phyloP scores from a whole-genome alignment of 179 eudicot species.

The Vitellaria paradoxa region DNA sequence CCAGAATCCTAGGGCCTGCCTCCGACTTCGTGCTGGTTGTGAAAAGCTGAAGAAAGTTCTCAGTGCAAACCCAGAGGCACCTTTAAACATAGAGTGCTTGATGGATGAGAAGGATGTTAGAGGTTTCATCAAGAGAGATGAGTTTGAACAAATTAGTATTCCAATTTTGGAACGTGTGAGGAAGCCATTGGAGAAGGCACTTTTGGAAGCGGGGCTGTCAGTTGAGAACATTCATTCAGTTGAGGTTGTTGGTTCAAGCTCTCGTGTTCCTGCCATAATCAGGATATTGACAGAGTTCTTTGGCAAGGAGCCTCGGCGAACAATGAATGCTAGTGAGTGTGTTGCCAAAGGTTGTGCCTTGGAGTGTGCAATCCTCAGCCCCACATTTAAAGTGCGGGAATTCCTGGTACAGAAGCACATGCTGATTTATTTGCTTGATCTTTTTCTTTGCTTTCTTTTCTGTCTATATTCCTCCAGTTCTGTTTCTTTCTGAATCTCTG shows the following conservation, averaged over 20 bases:
- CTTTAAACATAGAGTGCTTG: constrained; percentile 85
- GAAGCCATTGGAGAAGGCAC: constrained; percentile 86
- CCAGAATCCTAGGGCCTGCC: constrained; percentile 87
- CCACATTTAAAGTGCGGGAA: constrained; percentile 84
- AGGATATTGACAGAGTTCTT: constrained; percentile 86
- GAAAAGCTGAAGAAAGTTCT: constrained; percentile 89
- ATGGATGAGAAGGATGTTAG: constrained; percentile 95
- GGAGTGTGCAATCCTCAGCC: constrained; percentile 89
- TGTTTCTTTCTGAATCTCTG: neutral
- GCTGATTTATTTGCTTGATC: neutral
- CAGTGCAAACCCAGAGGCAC: constrained; percentile 93
- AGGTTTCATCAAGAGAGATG: constrained; percentile 78
- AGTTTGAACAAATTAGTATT: constrained; percentile 74
- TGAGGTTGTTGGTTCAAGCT: constrained; percentile 38
- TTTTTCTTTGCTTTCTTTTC: neutral
- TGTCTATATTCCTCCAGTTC: neutral
- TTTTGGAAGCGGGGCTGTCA: constrained; percentile 68
- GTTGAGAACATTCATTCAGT: constrained; percentile 68
- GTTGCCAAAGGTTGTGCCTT: constrained; percentile 91
- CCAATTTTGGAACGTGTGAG: constrained; percentile 87
- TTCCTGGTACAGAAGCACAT: constrained; percentile 53
- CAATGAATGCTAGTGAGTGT: constrained; percentile 98
- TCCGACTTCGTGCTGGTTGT: constrained; percentile 79
- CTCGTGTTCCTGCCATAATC: constrained; percentile 77
- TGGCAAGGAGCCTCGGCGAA: constrained; percentile 89